These are phyloP conservation scores for Neurospora sp. DNA, from an alignment of 495 filamentous ascomycete genomes.

Conservation along the genomic window DNA sequence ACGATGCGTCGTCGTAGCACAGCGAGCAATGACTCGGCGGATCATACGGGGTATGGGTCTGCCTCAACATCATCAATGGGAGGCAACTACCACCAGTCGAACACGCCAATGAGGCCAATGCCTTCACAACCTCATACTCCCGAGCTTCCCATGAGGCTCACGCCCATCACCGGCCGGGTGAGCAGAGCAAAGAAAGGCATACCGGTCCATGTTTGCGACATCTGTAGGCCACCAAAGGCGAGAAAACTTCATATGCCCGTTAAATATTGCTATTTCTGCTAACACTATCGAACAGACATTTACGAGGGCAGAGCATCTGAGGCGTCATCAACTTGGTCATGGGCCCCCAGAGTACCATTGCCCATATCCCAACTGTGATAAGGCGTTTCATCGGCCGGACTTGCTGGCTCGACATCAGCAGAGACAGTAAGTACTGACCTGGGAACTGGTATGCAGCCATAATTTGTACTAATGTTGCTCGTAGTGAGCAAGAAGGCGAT, in stretches of 20 bases:
- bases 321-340: conserved; percentile 83
- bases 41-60: conserved; percentile 28
- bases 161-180: conserved; percentile 64
- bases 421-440: conserved; percentile 56
- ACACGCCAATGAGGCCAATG: conserved; percentile 31
- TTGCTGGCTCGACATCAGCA: conserved; percentile 70
- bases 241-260: conserved; percentile 11
- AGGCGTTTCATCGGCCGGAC: conserved; percentile 61
- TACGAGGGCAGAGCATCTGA: conserved; percentile 77
- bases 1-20: conserved; percentile 30
- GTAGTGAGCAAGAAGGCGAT: conserved; percentile 30
- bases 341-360: conserved; percentile 60
- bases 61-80: conserved; percentile 23
- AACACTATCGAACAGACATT: conserved; percentile 45
- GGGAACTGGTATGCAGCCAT: neutral
- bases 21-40: conserved; percentile 37
- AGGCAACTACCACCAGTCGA: conserved; percentile 8
- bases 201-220: conserved; percentile 64
- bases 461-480: conserved; percentile 1
- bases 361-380: conserved; percentile 50
- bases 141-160: conserved; percentile 42
- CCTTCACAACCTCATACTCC: conserved; percentile 15
- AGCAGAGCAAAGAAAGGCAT: conserved; percentile 79
- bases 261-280: conserved; percentile 6
- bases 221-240: conserved; percentile 54